Evolutionary conservation across 177 flowering plant genomes (phyloP), one percentile per base, ranked within the genome.

Genomic region (Vitis hybrid): DNA sequence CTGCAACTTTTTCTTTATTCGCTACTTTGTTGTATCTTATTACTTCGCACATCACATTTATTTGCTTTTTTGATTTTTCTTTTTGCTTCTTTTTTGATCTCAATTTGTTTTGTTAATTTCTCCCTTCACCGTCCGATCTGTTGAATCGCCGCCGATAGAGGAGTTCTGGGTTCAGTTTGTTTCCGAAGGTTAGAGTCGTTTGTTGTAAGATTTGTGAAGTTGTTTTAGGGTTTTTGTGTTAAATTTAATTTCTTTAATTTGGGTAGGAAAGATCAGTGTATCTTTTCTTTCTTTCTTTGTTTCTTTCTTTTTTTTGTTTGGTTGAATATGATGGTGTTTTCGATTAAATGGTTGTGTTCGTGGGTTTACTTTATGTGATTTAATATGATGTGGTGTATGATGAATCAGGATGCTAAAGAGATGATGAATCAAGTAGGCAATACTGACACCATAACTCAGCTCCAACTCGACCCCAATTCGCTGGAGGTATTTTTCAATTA

Each of bases 401-500:
- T 62, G 62, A 61, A 61, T 62, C 67, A 78, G 85, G 78, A 78
- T 74, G 83, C 22, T 72, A 22, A 39, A 48, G 82, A 62, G 39
- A 74, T 66, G 79, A 85, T 81, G 88, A 87, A 80, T 77, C 87
- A 89, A 86, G 89, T 80, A 78, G 80, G 76, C 62, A 79, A 56
- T 72, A 73, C 80, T n/a, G 79, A 80, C 56, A 68, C 81, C 11
- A n/a, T 78, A 14, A 58, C 88, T 70, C 48, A 81, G 19, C 64
- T 66, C 66, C 48, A 81, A 22, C 65, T 64, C 66, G 84, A 80
- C 65, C 76, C 82, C 2, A 82, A 61, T 72, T 68, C 75, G 7
- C 58, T 71, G 21, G 85, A 84, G 88, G 93, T 87, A 83, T 79
- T 64, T 63, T 26, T 29, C 15, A 26, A 26, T 7, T 3, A 9